Base-by-base conservation (phyloP, 345 rosid genomes). In the Lumnitzera racemosa region DNA sequence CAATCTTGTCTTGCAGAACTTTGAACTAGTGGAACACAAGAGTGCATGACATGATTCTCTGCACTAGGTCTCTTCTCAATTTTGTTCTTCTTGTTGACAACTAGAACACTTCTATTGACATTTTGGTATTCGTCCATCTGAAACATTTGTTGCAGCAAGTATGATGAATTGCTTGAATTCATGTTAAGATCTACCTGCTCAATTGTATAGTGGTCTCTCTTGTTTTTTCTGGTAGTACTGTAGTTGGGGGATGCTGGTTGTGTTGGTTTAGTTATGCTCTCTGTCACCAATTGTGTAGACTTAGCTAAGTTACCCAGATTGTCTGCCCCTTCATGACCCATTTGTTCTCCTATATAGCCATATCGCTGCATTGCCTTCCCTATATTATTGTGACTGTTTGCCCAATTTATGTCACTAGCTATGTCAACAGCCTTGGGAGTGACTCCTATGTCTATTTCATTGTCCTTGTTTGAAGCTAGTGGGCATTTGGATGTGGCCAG, bases 151-250 rank as follows among this genome's bases (percentile, higher is more conserved):
- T 67, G 77, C 62, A 23, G 47, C 62, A 53, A 31, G 12, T 58
- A 46, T 48, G 78, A 49, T 6, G 57, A 54, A 58, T 43, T 66
- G 23, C 48, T 59, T 62, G 71, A 55, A 67, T 67, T 61, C 51
- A 60, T 29, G 56, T 50, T 24, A 12, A 58, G 66, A 50, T 63
- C 72, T 62, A 41, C 69, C 62, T 74, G 71, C 72, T 74, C 74
- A 57, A 56, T 59, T 24, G 62, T 65, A 36, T 59, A 74, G 63
- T 51, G 48, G 53, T 74, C 75, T 82, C 86, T 76, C 76, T 81
- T 80, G 63, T 72, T 70, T 41, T 82, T 77, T 46, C 68, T 73
- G 57, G 66, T 75, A 70, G 69, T 82, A 56, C 31, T 63, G 24
- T 13, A 63, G 51, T 72, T 61, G 56, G 74, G 43, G 50, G 66